Base-by-base conservation (phyloP, 2,329 filamentous ascomycete genomes). In the Emergomyces africanus region DNA sequence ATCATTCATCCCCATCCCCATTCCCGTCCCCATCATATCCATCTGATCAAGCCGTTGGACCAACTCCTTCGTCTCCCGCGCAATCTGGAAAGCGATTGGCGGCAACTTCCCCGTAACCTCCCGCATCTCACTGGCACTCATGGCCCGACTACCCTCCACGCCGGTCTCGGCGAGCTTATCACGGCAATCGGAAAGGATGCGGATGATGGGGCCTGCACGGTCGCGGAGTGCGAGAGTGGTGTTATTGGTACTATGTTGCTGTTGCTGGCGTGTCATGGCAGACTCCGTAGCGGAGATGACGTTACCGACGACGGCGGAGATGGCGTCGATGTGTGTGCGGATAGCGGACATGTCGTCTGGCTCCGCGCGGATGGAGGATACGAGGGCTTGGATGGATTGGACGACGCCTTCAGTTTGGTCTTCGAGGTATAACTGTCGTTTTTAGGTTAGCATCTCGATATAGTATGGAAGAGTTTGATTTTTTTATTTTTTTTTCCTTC, bases 61-160 rank as follows among this genome's bases (percentile, higher is more conserved):
- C 61, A 89, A 75, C 69, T 88, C 89, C 77, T 92, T 94, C 57
- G 87, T 88, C 72, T 90, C 87, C 61, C 87, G 81, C 6, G 88
- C 89, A 69, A 92, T 87, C 72, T 90, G 87, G 72, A 95, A 95
- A n/a, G 89, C 89, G 65, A 94, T 84, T 1, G 89, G 89, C 12
- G 89, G 89, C 56, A 95, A 75, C 33, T 83, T 85, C 70, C 87
- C 84, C 58, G 81, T 86, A 77, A 86, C 86, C 67, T 78, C 77
- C 6, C 72, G 74, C 23, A 73, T 64, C 53, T 81, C 75, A 46
- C 77, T 77, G 18, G 77, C 74, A 54, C 79, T 78, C 8, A 78
- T 81, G 30, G 87, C 80, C 9, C 82, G 79, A 64, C 81, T 77
- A 30, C 85, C 86, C 41, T 81, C 82, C 41, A 82, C 75, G 59